Evolutionary conservation across 768 basidiomycete species (phyloP).

Genomic region (Mycena sanguinolenta): DNA sequence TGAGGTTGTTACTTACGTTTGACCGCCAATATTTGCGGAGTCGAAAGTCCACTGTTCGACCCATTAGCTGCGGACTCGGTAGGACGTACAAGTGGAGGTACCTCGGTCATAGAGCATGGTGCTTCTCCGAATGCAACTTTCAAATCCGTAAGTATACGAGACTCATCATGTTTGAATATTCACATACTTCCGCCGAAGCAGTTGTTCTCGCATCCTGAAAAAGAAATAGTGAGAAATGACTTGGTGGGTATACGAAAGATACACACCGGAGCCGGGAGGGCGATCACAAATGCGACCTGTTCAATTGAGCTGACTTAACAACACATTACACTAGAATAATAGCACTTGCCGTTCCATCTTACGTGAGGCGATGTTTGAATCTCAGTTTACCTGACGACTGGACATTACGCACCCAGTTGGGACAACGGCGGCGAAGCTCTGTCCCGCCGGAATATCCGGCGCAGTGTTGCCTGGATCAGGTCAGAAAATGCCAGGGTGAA

Average conservation of each 20-base stretch:
- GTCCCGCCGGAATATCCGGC: background rate
- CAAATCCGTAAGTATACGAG: background rate
- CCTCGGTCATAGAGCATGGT: conserved; percentile 28
- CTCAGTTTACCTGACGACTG: background rate
- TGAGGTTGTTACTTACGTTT: too few relatives aligned
- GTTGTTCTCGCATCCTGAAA: conserved; percentile 20
- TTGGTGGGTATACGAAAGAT: background rate
- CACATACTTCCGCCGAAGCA: conserved; percentile 27
- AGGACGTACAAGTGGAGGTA: background rate
- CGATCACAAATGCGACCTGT: conserved; percentile 22
- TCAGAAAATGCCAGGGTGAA: background rate
- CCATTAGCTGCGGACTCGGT: too few relatives aligned
- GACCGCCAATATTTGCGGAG: conserved; percentile 5
- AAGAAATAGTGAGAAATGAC: background rate
- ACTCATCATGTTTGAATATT: background rate
- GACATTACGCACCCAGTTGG: background rate
- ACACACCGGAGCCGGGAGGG: conserved; percentile 20
- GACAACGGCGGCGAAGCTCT: background rate
- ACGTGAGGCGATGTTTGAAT: background rate
- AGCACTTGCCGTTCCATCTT: background rate
- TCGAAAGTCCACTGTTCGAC: conserved; percentile 17
- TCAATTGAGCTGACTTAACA: background rate
- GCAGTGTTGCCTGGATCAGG: background rate
- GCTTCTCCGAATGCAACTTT: conserved; percentile 25
- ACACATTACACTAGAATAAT: background rate